A percentile compares a stretch with the other conserved stretches of the same genome.
Evolutionary conservation across 2,329 filamentous ascomycete species (phyloP).

Genomic region (Xylariaceae sp.): DNA sequence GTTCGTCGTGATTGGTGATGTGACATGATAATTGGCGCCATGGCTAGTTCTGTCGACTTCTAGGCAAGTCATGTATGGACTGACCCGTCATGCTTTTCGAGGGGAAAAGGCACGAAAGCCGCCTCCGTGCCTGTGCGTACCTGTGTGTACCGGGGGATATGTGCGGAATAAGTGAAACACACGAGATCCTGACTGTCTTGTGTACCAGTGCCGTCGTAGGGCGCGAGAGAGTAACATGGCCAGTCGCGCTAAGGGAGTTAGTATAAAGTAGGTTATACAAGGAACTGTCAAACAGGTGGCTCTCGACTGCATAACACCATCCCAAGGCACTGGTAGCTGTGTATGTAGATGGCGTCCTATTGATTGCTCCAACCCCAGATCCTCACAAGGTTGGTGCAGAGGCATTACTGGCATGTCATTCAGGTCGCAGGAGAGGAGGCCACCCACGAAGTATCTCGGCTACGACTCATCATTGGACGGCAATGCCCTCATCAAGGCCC

Average conservation of each 20-base stretch:
- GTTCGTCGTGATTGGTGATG: conserved; percentile 14
- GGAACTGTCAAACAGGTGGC: neutral
- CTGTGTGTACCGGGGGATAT: neutral
- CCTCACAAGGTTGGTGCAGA: conserved; percentile 17
- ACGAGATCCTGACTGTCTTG: neutral
- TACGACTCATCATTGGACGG: conserved; percentile 13
- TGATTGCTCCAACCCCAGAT: conserved; percentile 18
- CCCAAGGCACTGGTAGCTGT: conserved; percentile 20
- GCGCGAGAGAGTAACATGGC: conserved; percentile 2
- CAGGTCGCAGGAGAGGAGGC: conserved; percentile 14
- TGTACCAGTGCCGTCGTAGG: neutral
- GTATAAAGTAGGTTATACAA: neutral
- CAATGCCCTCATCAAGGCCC: conserved; percentile 4
- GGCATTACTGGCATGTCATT: conserved; percentile 15
- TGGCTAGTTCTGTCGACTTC: conserved; percentile 3
- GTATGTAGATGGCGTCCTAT: conserved; percentile 17
- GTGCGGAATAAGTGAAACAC: neutral
- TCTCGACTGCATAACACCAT: conserved; percentile 9
- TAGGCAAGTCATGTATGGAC: neutral
- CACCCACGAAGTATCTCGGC: conserved; percentile 2
- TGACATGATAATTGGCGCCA: conserved; percentile 6
- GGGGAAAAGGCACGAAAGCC: neutral
- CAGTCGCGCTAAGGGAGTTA: neutral
- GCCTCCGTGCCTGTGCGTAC: neutral
- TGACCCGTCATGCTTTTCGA: neutral